Evolutionary conservation across 805 yeast genomes (phyloP), one percentile per base, ranked within the genome.

Genomic region (Spathaspora girioi): DNA sequence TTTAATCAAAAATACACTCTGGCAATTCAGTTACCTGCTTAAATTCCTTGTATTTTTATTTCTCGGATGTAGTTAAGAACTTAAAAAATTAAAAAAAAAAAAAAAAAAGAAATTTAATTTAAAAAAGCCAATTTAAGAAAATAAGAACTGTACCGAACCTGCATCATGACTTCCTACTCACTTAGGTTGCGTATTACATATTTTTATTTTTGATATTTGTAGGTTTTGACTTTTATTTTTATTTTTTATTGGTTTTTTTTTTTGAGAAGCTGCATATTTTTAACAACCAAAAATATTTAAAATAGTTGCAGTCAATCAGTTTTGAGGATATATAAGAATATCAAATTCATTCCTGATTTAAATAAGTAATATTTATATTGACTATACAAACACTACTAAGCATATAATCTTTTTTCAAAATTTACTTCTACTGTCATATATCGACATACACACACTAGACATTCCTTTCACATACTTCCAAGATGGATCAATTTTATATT

Each of bases 401-500:
- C n/a, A 31, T 31, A 3, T 10, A 2, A 4, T n/a, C 14, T 35
- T 35, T 9, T 29, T 35, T 35, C 14, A 35, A 35, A 35, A 14
- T 35, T 35, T n/a, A 7, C 11, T 35, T 35, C 32, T 29, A 29
- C 9, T 29, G 32, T 23, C 26, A 11, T 14, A 31, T 10, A 38
- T 4, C 20, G 12, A n/a, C 42, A 38, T 15, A 12, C 20, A 38
- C n/a, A n/a, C n/a, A 40, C 32, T 12, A 10, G 27, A 42, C 44
- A 8, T 15, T 42, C 15, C 29, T 12, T 23, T 17, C 44, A 42
- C 27, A 11, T 6, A n/a, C 27, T 19, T 10, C 23, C 19, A 35
- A 5, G 12, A 51, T 47, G 50, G 51, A 51, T 20, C 54, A 47
- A n/a, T 52, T 52, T 29, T 52, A 49, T 20, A 46, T 49, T 12